These are phyloP conservation scores for Neurospora sp. DNA, from an alignment of 495 filamentous ascomycete genomes.

Conservation along the genomic window DNA sequence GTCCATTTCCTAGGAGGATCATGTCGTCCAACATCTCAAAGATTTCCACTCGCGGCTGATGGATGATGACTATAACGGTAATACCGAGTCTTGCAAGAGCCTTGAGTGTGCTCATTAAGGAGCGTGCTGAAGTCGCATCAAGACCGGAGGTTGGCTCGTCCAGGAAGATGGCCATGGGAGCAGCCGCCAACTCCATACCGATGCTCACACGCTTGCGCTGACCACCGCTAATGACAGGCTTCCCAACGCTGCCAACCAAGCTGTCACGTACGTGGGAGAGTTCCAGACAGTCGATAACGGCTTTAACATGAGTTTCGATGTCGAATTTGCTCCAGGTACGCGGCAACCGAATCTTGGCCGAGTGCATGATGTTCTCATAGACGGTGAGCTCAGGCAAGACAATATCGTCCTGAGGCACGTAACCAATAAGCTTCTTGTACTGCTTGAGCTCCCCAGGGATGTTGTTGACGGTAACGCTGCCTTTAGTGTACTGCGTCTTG, in stretches of 20 bases:
- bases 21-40: constrained; percentile 38
- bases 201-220: constrained; percentile 43
- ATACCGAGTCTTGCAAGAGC: constrained; percentile 36
- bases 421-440: constrained; percentile 46
- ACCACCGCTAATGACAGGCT: constrained; percentile 39
- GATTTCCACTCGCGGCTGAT: constrained; percentile 37
- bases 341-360: constrained; percentile 39
- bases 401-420: constrained; percentile 44
- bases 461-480: constrained; percentile 37
- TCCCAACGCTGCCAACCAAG: constrained; percentile 32
- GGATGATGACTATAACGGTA: constrained; percentile 37
- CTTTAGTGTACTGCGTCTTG: constrained; percentile 32
- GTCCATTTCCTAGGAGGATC: constrained; percentile 34
- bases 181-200: constrained; percentile 51
- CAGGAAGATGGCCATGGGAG: constrained; percentile 55
- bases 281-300: constrained; percentile 35
- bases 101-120: constrained; percentile 43
- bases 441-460: constrained; percentile 32
- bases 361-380: constrained; percentile 42
- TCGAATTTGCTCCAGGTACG: constrained; percentile 27
- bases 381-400: constrained; percentile 42
- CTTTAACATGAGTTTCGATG: constrained; percentile 33
- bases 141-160: constrained; percentile 58
- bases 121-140: constrained; percentile 52
- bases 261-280: constrained; percentile 33